Base-by-base conservation (phyloP, 1,284 basidiomycete species). In the Sanguinoderma infundibulare region DNA sequence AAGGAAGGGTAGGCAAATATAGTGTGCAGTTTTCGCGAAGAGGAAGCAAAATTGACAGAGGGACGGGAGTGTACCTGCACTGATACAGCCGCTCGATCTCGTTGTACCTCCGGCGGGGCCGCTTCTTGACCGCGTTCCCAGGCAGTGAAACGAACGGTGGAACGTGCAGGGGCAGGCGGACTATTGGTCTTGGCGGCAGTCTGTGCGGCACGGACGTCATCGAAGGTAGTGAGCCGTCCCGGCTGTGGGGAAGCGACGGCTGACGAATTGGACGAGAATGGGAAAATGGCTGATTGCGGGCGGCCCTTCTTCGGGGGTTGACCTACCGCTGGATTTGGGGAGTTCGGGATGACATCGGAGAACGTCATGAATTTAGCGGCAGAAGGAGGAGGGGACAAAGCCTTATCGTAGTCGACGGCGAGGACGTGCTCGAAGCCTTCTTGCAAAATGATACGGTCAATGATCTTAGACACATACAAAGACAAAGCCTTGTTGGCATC, bases 401-500 rank as follows among this genome's bases (percentile, higher is more conserved):
- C 47, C 69, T 85, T 85, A 55, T 90, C 91, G 71, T 95, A 96
- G 74, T 98, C 95, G 52, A 86, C 87, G 24, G 95, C 91, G 30
- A 98, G 85, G 57, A 98, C 90, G 69, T 96, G 92, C 75, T 98
- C 96, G 76, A 95, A 97, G 32, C 95, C 96, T 75, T 96, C 95
- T 72, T 94, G 89, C 3, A 94, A 86, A 64, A 97, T 95, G 74
- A 98, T 97, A 57, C 95, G 87, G 79, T 98, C 95, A 69, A 98
- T 91, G 70, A 98, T 98, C 82, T 98, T 98, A 57, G 93, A 95
- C 20, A 95, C 95, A 73, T 98, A 98, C 24, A 98, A 79, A 17
- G 93, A 94, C 12, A 98, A 80, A 0, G 95, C 95, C 74, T 96
- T 96, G 82, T 98, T 98, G 50, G 94, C 94, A 74, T 98, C 96